Conservation (phyloP, 192 early-diverging fungal species). For the Coemansia sp. region DNA sequence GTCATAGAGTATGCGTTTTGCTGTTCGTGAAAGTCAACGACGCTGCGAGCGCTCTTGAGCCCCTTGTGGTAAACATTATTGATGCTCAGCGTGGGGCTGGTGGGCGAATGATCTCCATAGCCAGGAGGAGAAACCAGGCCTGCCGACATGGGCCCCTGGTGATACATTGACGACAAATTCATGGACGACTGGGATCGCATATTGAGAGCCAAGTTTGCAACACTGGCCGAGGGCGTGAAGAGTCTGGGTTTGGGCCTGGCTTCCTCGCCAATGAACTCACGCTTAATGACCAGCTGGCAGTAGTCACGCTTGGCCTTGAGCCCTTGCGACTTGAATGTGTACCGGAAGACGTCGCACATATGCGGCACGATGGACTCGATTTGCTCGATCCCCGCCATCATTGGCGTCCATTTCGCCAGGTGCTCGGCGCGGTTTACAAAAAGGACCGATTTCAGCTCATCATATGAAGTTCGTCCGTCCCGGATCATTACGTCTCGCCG, state of each 20-base stretch:
- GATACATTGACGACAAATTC: background rate
- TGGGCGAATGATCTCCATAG: background rate
- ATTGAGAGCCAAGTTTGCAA: slow-evolving; percentile 35
- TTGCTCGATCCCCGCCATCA: slow-evolving; percentile 3
- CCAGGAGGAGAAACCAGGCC: slow-evolving; percentile 4
- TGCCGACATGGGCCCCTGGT: background rate
- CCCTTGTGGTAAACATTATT: background rate
- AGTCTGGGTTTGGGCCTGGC: slow-evolving; percentile 30
- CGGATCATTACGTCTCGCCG: slow-evolving; percentile 20
- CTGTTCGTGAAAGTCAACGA: slow-evolving; percentile 19
- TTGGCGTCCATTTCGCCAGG: slow-evolving; percentile 32
- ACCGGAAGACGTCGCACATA: slow-evolving; percentile 26
- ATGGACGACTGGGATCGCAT: slow-evolving; percentile 30
- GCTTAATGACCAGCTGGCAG: slow-evolving; percentile 43
- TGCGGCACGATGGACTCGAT: slow-evolving; percentile 40
- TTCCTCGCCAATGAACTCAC: slow-evolving; percentile 35
- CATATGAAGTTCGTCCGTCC: slow-evolving; percentile 10
- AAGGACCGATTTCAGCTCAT: slow-evolving; percentile 27
- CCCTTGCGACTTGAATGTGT: slow-evolving; percentile 26
- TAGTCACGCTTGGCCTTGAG: slow-evolving; percentile 41
- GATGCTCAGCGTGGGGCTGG: slow-evolving; percentile 3
- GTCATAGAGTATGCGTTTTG: background rate
- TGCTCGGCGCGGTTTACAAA: slow-evolving; percentile 26
- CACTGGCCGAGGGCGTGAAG: slow-evolving; percentile 44
- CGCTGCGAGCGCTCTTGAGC: slow-evolving; percentile 13